Base-by-base conservation (phyloP, 1,284 basidiomycete genomes). In the Papiliotrema nemorosa region DNA sequence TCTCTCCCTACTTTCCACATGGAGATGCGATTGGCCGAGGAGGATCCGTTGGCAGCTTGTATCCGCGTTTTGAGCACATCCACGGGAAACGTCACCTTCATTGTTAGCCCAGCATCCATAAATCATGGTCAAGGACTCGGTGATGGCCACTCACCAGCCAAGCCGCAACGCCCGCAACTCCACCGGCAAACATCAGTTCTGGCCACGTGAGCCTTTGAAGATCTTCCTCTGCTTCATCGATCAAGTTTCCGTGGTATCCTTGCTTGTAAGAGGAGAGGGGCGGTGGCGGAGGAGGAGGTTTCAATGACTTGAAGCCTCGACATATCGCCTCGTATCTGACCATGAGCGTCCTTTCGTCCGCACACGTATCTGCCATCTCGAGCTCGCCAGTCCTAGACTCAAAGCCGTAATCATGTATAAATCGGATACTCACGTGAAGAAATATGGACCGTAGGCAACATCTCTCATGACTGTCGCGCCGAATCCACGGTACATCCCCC, bases 51-150 rank as follows among this genome's bases (percentile, higher is more conserved):
- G 31, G 41, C 21, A 35, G 60, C 81, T 70, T 93, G 89, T 62
- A 91, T 82, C 2, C 88, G 81, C 5, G 90, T 91, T 75, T 92
- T 92, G 58, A 91, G 79, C 5, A 90, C 86, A 63, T 92, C 89
- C 49, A 90, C 78, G 1, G 87, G 87, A 72, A 92, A 90, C 0
- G 88, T 90, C 1, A 77, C 79, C 69, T 74, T 16, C 14, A 41
- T 21, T 10, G 5, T 22, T 14, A 7, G 3, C 9, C 5, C 12
- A 3, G 34, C 5, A n/a, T 27, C 38, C 20, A 35, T 5, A 14
- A 27, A 2, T 20, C 14, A 5, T 14, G 4, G n/a, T 33, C 35
- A n/a, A 34, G 22, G 12, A 5, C 35, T 9, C 35, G 20, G 10
- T 5, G 41, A 29, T 34, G 25, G 26, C n/a, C 14, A 70, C 72